Evolutionary conservation across 805 yeast species (phyloP).

Genomic region (Cyberlindnera mississippiensis): DNA sequence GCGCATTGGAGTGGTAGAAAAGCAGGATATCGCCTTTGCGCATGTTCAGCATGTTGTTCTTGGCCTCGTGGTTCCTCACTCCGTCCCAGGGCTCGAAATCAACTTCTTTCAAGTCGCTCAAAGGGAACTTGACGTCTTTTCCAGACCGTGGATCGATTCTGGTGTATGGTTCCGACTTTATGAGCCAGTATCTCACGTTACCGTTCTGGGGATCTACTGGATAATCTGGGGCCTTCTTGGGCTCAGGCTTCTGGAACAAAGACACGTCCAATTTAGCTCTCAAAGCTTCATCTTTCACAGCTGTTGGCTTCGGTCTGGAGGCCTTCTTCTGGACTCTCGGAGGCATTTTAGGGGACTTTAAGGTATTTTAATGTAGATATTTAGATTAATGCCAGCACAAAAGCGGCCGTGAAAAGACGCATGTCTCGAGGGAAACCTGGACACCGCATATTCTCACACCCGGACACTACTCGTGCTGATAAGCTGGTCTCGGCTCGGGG

Average conservation of each 20-base stretch:
- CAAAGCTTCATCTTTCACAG: not conserved
- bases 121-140: slow-evolving; percentile 45
- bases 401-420: too few species aligned
- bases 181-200: slow-evolving; percentile 44
- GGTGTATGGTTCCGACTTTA: slow-evolving; percentile 52
- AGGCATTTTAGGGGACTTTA: too few species aligned
- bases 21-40: slow-evolving; percentile 41
- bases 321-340: slow-evolving; percentile 7
- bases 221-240: slow-evolving; percentile 33
- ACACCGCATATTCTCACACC: too few species aligned
- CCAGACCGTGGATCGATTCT: slow-evolving; percentile 46
- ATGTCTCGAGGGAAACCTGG: too few species aligned
- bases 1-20: slow-evolving; percentile 55
- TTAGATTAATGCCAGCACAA: too few species aligned
- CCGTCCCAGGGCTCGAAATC: slow-evolving; percentile 53
- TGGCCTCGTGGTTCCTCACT: slow-evolving; percentile 55
- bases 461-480: not conserved
- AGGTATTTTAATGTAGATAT: too few species aligned
- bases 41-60: slow-evolving; percentile 48
- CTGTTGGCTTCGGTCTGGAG: too few species aligned
- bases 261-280: slow-evolving; percentile 3
- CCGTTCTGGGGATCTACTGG: slow-evolving; percentile 24
- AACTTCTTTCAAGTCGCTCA: slow-evolving; percentile 38
- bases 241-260: slow-evolving; percentile 23
- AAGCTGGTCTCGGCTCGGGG: too few species aligned